Base-by-base conservation (phyloP, 1,284 basidiomycete species). In the Naganishia liquefaciens region DNA sequence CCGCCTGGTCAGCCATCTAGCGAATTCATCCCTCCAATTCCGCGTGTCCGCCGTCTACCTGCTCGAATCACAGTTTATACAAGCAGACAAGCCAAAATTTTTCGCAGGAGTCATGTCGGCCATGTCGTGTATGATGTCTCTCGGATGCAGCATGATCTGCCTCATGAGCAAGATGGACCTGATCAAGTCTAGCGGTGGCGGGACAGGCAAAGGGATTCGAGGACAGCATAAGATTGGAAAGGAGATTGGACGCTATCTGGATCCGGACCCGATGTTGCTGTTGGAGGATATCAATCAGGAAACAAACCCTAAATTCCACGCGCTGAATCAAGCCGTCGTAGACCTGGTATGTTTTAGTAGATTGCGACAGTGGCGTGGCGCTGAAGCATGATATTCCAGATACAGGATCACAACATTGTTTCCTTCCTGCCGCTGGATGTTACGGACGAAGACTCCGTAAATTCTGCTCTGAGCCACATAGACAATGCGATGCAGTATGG, bases 81-180 rank as follows among this genome's bases (percentile, higher is more conserved):
- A 97, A 79, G 67, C 67, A 11, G 96, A 99, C 80, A 89, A 90
- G 73, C 90, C 93, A 76, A 99, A 99, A 75, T 99, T 94, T 80
- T 99, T 99, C 73, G 93, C 93, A 64, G 96, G 96, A n/a, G 94
- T 98, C 0, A 83, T 99, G 64, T 91, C 90, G 61, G 96, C 96
- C 25, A 98, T 99, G 93, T 94, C 91, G 52, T 93, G 94, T 51
- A 99, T 99, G 96, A 90, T 99, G 62, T 93, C 94, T 71, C 84
- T 99, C 30, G 95, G 98, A 74, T 87, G 97, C 46, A 91, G 93
- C 0, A 96, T 93, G 88, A 87, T 99, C 69, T 99, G 99, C 71
- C 81, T 99, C 75, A 92, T 99, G 88, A 95, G 91, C 63, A 99
- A 99, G 80, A 99, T 99, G 95, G 96, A 99, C 78, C 84, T 99